These are phyloP conservation scores for Pseudopyricularia cyperi DNA, from an alignment of 2,329 filamentous ascomycete species.

Conservation along the genomic window DNA sequence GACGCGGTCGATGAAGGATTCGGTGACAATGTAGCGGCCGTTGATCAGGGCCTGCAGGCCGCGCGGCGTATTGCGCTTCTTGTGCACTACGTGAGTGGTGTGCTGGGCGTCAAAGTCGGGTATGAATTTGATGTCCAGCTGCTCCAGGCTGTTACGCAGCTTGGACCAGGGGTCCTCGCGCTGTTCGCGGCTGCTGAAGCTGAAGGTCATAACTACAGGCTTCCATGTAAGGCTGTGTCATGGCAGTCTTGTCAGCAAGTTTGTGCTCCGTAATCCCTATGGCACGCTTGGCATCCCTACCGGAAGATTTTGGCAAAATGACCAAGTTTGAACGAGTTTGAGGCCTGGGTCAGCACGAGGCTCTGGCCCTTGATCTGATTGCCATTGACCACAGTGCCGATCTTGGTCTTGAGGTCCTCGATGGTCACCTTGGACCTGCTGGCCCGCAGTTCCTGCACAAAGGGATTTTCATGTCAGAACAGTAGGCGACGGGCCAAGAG, in stretches of 20 bases:
- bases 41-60: conserved; percentile 79
- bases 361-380: conserved; percentile 52
- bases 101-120: conserved; percentile 54
- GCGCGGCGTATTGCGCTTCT: conserved; percentile 80
- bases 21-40: conserved; percentile 62
- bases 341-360: conserved; percentile 38
- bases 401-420: conserved; percentile 71
- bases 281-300: not conserved
- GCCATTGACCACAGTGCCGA: conserved; percentile 69
- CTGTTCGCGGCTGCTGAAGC: conserved; percentile 57
- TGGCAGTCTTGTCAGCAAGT: not conserved
- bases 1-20: conserved; percentile 62
- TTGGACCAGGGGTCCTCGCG: conserved; percentile 50
- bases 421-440: conserved; percentile 56
- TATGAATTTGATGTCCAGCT: conserved; percentile 78
- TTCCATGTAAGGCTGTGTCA: conserved; percentile 60
- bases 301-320: conserved; percentile 51
- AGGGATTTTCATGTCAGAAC: not conserved
- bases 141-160: conserved; percentile 56
- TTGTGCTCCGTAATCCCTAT: not conserved
- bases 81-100: conserved; percentile 81
- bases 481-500: not conserved
- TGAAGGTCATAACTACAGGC: conserved; percentile 70
- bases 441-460: conserved; percentile 28
- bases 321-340: conserved; percentile 59